Evolutionary conservation across 129 eudicot genomes (phyloP).

Genomic region (Ambrosia trifida): DNA sequence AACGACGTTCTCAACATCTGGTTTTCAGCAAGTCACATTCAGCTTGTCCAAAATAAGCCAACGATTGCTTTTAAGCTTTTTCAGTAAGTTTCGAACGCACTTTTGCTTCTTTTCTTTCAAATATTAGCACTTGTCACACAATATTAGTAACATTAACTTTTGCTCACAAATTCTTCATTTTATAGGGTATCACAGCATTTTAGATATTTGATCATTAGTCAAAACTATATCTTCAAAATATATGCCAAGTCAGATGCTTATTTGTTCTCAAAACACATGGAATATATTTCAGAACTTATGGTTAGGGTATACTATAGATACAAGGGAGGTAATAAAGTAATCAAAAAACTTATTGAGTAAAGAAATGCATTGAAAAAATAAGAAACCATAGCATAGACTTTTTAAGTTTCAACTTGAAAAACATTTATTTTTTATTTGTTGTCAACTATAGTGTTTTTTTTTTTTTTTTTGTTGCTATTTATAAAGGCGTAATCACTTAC

Average conservation of each 20-base stretch:
- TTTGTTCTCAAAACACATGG: slow-evolving; percentile 2
- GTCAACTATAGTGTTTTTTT: not conserved
- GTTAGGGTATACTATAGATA: too few relatives aligned
- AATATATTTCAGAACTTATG: too few relatives aligned
- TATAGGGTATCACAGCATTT: not conserved
- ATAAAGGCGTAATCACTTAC: not conserved
- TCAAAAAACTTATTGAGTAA: not conserved
- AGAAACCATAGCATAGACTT: not conserved
- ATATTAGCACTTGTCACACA: not conserved
- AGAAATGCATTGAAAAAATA: not conserved
- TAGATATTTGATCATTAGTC: not conserved
- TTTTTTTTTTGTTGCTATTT: too few relatives aligned
- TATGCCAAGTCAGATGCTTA: not conserved
- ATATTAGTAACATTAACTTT: not conserved
- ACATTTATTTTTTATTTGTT: not conserved
- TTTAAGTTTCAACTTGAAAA: not conserved
- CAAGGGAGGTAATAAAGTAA: not conserved
- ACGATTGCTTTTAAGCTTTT: not conserved
- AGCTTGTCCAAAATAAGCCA: not conserved
- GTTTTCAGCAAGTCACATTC: not conserved
- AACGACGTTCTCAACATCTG: not conserved
- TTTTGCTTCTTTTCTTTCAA: not conserved
- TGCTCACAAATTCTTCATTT: slow-evolving; percentile 9
- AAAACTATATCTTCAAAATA: not conserved
- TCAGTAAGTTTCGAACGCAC: not conserved